phyloP scores from a whole-genome alignment of 805 yeast species.

The Cyberlindnera xishuangbannaensis region DNA sequence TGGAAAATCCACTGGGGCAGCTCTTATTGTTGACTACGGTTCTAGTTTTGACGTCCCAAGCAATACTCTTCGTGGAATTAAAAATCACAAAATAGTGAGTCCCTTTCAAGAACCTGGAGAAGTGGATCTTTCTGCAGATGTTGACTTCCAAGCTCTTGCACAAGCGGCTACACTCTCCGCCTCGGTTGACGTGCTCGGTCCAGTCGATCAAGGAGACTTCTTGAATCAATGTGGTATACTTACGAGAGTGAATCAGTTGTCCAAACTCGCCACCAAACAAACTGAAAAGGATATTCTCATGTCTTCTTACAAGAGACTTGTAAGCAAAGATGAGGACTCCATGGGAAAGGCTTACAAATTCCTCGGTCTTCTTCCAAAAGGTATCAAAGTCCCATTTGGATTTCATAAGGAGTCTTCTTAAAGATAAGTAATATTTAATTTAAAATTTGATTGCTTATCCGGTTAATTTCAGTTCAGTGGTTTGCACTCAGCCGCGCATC shows the following conservation, averaged over 20 bases:
- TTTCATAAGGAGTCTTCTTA: slow-evolving; percentile 1
- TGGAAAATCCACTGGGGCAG: slow-evolving; percentile 48
- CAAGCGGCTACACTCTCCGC: slow-evolving; percentile 21
- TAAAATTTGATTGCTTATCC: too few species aligned
- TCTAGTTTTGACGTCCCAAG: slow-evolving; percentile 55
- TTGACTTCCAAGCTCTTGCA: slow-evolving; percentile 63
- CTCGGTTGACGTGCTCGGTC: slow-evolving; percentile 40
- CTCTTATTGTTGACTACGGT: slow-evolving; percentile 76
- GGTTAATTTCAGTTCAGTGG: too few species aligned
- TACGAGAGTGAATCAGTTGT: slow-evolving; percentile 56
- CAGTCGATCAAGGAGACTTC: slow-evolving; percentile 76
- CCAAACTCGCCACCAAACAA: slow-evolving; percentile 34
- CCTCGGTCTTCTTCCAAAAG: slow-evolving; percentile 51
- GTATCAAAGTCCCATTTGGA: slow-evolving; percentile 11
- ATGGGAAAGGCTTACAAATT: slow-evolving; percentile 82
- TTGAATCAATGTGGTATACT: slow-evolving; percentile 71
- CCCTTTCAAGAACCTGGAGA: slow-evolving; percentile 75
- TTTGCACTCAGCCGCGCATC: too few species aligned
- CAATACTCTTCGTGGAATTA: slow-evolving; percentile 70
- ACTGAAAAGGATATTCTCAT: slow-evolving; percentile 47
- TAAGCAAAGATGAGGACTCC: slow-evolving; percentile 49
- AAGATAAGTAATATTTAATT: too few species aligned
- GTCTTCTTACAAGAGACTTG: slow-evolving; percentile 55
- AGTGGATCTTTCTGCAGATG: slow-evolving; percentile 79
- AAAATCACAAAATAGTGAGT: slow-evolving; percentile 63